Conservation (phyloP, 768 basidiomycete genomes). For the Lyophyllum atratum region DNA sequence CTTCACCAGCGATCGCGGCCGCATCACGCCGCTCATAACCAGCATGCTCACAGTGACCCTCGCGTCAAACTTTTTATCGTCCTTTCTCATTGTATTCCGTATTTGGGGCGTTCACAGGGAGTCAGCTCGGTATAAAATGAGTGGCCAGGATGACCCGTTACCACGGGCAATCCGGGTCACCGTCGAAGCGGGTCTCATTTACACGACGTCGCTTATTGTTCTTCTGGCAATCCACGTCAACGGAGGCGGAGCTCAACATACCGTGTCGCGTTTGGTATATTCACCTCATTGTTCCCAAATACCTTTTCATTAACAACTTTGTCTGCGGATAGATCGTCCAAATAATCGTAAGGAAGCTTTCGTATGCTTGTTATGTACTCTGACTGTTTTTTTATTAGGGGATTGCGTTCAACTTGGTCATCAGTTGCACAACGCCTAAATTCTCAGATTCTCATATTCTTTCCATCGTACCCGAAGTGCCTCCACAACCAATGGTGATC, state of each 20-base stretch:
- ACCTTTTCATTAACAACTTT: background rate
- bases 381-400: background rate
- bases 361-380: background rate
- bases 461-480: background rate
- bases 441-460: background rate
- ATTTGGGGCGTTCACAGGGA: constrained; percentile 4
- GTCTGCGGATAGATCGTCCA: constrained; percentile 6
- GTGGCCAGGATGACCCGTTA: background rate
- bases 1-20: background rate
- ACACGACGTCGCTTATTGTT: constrained; percentile 4
- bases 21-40: constrained; percentile 1
- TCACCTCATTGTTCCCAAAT: background rate
- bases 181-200: constrained; percentile 7
- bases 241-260: background rate
- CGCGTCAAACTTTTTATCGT: background rate
- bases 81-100: constrained; percentile 6
- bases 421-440: constrained; percentile 1
- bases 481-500: constrained; percentile 9
- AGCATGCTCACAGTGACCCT: constrained; percentile 2
- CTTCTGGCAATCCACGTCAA: background rate
- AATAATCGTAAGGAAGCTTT: constrained; percentile 5
- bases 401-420: constrained; percentile 15
- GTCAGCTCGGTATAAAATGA: constrained; percentile 1
- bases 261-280: constrained; percentile 3
- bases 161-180: constrained; percentile 4